These are phyloP conservation scores for Cladosporium velox DNA, from an alignment of 2,329 filamentous ascomycete genomes.

Conservation along the genomic window DNA sequence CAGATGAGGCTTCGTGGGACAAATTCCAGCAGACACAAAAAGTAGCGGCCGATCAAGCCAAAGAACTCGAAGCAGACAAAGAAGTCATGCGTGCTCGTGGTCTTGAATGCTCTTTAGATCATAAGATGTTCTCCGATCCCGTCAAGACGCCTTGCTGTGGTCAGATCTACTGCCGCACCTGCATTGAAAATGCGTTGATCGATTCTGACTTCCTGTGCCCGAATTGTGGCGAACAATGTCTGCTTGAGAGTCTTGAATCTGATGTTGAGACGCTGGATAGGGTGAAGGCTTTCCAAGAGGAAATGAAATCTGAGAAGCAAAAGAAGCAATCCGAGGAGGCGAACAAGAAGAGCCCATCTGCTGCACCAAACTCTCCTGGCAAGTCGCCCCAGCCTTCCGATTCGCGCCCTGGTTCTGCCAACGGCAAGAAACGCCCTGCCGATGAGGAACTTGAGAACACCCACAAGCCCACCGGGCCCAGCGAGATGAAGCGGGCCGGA, in stretches of 20 bases:
- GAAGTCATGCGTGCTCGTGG: constrained; percentile 87
- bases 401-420: constrained; percentile 34
- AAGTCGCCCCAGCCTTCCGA: constrained; percentile 27
- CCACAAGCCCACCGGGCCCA: constrained; percentile 47
- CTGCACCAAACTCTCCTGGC: constrained; percentile 26
- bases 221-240: constrained; percentile 83
- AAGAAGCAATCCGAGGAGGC: constrained; percentile 16
- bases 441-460: constrained; percentile 63
- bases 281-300: constrained; percentile 72
- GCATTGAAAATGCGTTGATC: constrained; percentile 98
- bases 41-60: constrained; percentile 72
- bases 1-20: constrained; percentile 95
- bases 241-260: constrained; percentile 84
- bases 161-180: constrained; percentile 98
- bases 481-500: constrained; percentile 42
- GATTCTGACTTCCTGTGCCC: constrained; percentile 98
- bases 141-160: constrained; percentile 98
- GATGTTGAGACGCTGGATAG: constrained; percentile 87
- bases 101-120: constrained; percentile 92
- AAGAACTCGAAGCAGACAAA: constrained; percentile 75
- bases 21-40: constrained; percentile 94
- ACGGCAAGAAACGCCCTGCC: constrained; percentile 77
- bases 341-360: constrained; percentile 20
- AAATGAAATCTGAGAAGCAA: constrained; percentile 45
- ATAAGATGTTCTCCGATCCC: constrained; percentile 96